phyloP scores from a whole-genome alignment of 164 flowering plant genomes.

The Nelumbo lutea region DNA sequence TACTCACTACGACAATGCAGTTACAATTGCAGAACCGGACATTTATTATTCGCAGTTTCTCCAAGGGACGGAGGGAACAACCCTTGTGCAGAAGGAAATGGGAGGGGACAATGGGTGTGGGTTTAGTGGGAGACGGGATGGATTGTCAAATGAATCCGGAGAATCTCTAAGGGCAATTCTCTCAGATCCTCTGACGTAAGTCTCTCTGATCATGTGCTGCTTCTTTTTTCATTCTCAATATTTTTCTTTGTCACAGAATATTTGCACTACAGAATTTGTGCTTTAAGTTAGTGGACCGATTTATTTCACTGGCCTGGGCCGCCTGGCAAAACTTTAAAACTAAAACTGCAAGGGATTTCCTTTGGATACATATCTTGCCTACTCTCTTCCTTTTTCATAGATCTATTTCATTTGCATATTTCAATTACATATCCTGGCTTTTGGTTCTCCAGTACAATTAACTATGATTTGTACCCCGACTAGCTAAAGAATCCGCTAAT shows the following conservation, averaged over 20 bases:
- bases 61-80: conserved; percentile 43
- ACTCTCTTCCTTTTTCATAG: too few species aligned
- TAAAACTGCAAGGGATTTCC: too few species aligned
- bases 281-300: too few species aligned
- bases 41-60: conserved; percentile 50
- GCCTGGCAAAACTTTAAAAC: too few species aligned
- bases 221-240: neutral
- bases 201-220: neutral
- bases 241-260: neutral
- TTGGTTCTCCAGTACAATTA: too few species aligned
- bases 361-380: too few species aligned
- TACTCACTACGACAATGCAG: conserved; percentile 34
- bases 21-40: conserved; percentile 48
- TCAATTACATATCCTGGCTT: too few species aligned
- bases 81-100: conserved; percentile 43
- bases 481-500: too few species aligned
- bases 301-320: too few species aligned
- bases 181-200: conserved; percentile 86
- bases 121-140: conserved; percentile 63
- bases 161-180: conserved; percentile 69
- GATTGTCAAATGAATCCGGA: conserved; percentile 42
- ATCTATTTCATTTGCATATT: too few species aligned
- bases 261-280: too few species aligned
- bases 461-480: too few species aligned
- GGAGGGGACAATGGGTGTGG: conserved; percentile 63